Base-by-base conservation (phyloP, 352 stramenopile genomes). In the Pythium rhizo-oryzae region DNA sequence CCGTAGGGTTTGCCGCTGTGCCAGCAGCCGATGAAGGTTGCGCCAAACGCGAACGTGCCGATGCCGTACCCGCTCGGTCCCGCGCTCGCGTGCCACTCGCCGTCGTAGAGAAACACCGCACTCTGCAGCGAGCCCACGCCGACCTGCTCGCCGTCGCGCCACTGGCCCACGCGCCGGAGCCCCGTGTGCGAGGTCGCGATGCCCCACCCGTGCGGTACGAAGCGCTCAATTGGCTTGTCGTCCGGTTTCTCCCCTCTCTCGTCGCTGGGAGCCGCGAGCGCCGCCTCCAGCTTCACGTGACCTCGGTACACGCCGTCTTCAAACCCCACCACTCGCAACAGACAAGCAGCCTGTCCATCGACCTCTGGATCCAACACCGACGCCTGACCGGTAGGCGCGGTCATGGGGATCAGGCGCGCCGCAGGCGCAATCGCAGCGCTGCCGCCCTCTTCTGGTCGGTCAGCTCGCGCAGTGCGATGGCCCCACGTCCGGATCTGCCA, bases 11-110 rank as follows among this genome's bases (percentile, higher is more conserved):
- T 52, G 8, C 75, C 64, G 16, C 59, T 52, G 16, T 61, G 41
- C 80, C 79, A 91, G 21, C 62, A 67, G 1, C 80, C 82, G 33
- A 59, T 54, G 51, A 89, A 89, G 8, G 75, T 76, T 9, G 55
- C 58, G 8, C 79, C 79, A 56, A 85, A 77, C 0, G 69, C 69
- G 49, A 84, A 89, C 9, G 72, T 62, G 18, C 79, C 82, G 8
- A 91, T 67, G n/a, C 80, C 80, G 49, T 77, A 79, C 18, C 72
- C 75, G 50, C 47, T 62, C 0, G 75, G 65, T 7, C 44, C 57
- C 7, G 13, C 28, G 21, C 49, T 64, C 8, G 56, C 35, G 2
- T 35, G n/a, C 68, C 75, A 85, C 50, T 84, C 71, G 35, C 81
- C 81, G 64, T 87, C 79, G 65, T 85, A 89, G 6, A 59, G 44